These are phyloP conservation scores for Cudoniella acicularis DNA, from an alignment of 495 filamentous ascomycete genomes.

Conservation along the genomic window DNA sequence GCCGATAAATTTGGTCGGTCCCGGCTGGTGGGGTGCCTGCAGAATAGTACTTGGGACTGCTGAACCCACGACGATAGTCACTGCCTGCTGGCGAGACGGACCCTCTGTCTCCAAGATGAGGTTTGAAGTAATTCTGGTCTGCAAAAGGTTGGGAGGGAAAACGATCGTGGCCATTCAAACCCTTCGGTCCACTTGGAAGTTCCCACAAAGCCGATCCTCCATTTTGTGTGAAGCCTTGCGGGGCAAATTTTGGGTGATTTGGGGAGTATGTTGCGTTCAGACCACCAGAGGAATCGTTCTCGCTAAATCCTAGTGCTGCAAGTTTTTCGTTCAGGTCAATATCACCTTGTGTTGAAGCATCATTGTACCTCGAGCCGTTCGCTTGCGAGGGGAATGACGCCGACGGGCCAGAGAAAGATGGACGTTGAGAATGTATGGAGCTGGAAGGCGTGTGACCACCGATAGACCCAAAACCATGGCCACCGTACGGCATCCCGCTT, in stretches of 20 bases:
- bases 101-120: slow-evolving; percentile 30
- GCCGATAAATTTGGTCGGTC: slow-evolving; percentile 18
- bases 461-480: slow-evolving; percentile 21
- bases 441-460: slow-evolving; percentile 24
- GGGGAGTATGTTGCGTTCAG: slow-evolving; percentile 13
- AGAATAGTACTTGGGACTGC: slow-evolving; percentile 54
- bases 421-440: slow-evolving; percentile 26
- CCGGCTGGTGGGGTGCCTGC: slow-evolving; percentile 35
- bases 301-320: slow-evolving; percentile 16
- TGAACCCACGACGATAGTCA: slow-evolving; percentile 45
- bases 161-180: slow-evolving; percentile 10
- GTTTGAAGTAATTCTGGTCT: slow-evolving; percentile 24
- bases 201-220: slow-evolving; percentile 19
- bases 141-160: slow-evolving; percentile 22
- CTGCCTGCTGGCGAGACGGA: slow-evolving; percentile 51
- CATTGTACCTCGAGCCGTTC: slow-evolving; percentile 17
- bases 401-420: slow-evolving; percentile 19
- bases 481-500: slow-evolving; percentile 13
- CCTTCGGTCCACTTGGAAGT: slow-evolving; percentile 8
- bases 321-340: slow-evolving; percentile 22
- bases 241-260: slow-evolving; percentile 13
- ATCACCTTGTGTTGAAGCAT: slow-evolving; percentile 15
- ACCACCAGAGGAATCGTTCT: slow-evolving; percentile 11
- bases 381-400: slow-evolving; percentile 10
- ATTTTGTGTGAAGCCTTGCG: slow-evolving; percentile 10